Base-by-base conservation (phyloP, 176 grass and related monocot genomes). In the Aegilops tauschii region DNA sequence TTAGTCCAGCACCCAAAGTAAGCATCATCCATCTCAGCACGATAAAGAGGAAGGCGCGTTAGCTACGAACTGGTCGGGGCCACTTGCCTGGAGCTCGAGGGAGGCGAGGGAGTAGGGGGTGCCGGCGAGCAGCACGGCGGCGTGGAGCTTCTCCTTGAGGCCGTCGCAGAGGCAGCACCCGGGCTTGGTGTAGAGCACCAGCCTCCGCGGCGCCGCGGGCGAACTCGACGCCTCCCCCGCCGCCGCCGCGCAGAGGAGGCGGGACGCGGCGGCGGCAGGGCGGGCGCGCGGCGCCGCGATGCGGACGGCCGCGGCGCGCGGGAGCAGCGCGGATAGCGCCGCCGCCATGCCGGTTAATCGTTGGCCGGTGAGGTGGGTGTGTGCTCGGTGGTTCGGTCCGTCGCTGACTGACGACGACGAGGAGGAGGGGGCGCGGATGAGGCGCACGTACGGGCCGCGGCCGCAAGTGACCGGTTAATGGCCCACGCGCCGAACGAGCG, bases 101-200 rank as follows among this genome's bases (percentile, higher is more conserved):
- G 92, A 89, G 35, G 91, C 77, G 74, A 94, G 91, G 73, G 93
- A 86, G 37, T 92, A 85, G 3, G 84, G 82, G 2, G 82, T 89
- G 67, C 92, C 92, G 31, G 71, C 88, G 32, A 96, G 90, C 23
- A 93, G 88, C 42, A 93, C 54, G 21, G 94, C 89, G 32, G 91
- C 92, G 67, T 84, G 66, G 40, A 99, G 94, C 85, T 99, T 99
- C 87, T 96, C 97, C 85, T 99, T 96, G 16, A 99, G 86, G 7
- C 94, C 92, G 50, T 96, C 94, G 71, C 94, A 99, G 90, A 96
- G 97, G 87, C 97, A 99, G 84, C 97, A 96, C 12, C 92, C 94
- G 9, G 94, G 92, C 88, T 98, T 98, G 29, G 85, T 83, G 83
- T 96, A 98, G 9, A 98, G 80, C 12, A 93, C 92, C 34, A 98